Evolutionary conservation across 495 filamentous ascomycete genomes (phyloP).

Genomic region (Xylaria castorea): DNA sequence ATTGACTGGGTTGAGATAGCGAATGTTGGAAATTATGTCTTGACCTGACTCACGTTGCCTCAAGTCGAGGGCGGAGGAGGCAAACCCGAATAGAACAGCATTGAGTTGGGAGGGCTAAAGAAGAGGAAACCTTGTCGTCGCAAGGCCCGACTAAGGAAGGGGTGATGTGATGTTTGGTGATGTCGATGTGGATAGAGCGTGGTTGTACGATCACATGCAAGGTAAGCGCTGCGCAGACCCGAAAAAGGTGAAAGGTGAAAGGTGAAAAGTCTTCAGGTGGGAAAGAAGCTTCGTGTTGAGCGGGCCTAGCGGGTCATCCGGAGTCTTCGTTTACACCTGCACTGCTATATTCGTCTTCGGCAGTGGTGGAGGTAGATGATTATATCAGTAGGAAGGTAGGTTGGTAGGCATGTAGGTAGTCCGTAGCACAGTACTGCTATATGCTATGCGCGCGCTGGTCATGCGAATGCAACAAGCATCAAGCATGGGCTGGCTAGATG

Average conservation of each 20-base stretch:
- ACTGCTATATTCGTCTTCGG: not conserved
- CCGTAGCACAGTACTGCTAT: not conserved
- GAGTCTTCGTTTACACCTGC: slow-evolving; percentile 4
- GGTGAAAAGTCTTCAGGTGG: not conserved
- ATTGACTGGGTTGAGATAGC: slow-evolving; percentile 8
- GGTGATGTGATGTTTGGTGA: not conserved
- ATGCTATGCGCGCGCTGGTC: not conserved
- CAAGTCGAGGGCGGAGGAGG: slow-evolving; percentile 55
- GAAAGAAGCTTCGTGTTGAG: slow-evolving; percentile 18
- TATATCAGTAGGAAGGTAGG: slow-evolving; percentile 5
- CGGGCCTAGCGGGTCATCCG: slow-evolving; percentile 13
- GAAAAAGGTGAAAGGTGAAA: not conserved
- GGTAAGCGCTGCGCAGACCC: slow-evolving; percentile 2
- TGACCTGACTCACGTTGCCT: slow-evolving; percentile 53
- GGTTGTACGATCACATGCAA: slow-evolving; percentile 19
- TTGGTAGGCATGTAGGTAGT: not conserved
- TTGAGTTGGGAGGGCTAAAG: slow-evolving; percentile 37
- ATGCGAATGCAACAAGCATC: not conserved
- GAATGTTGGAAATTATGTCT: slow-evolving; percentile 35
- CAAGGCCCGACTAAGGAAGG: slow-evolving; percentile 13
- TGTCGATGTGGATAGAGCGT: not conserved
- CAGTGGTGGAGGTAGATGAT: not conserved
- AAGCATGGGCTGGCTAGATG: not conserved
- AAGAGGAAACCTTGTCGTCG: slow-evolving; percentile 13
- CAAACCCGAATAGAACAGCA: slow-evolving; percentile 49